Evolutionary conservation across 306 rosid species (phyloP).

Genomic region (Lupinus albus): DNA sequence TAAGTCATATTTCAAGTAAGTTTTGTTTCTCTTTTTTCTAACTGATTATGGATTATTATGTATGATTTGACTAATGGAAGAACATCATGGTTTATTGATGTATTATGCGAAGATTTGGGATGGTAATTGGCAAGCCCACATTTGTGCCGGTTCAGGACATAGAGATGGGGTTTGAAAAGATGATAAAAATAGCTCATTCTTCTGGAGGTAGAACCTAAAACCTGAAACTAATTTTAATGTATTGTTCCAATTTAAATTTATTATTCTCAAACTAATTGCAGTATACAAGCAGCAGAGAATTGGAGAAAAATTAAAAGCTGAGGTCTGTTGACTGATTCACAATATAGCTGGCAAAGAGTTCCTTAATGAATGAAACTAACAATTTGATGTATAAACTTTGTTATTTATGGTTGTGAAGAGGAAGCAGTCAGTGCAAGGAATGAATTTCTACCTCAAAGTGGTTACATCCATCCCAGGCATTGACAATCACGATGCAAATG

Average conservation of each 20-base stretch:
- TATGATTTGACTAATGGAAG: constrained; percentile 12
- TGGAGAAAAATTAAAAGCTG: constrained; percentile 65
- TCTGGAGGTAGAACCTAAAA: constrained; percentile 68
- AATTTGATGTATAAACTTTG: constrained; percentile 23
- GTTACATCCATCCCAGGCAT: constrained; percentile 77
- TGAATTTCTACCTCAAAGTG: constrained; percentile 69
- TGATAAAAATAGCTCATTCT: constrained; percentile 81
- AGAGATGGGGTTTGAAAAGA: constrained; percentile 96
- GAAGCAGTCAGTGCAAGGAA: constrained; percentile 72
- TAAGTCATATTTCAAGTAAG: constrained; percentile 80
- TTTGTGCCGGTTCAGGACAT: constrained; percentile 81
- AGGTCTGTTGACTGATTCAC: constrained; percentile 61
- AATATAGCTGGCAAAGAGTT: constrained; percentile 8
- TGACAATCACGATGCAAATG: constrained; percentile 80
- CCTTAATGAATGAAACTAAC: constrained; percentile 23
- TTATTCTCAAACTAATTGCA: constrained; percentile 44
- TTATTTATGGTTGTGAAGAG: constrained; percentile 59
- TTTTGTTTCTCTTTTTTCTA: constrained; percentile 33
- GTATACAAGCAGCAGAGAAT: constrained; percentile 77
- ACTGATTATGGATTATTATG: background rate
- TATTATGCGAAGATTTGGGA: constrained; percentile 54
- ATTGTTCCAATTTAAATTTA: constrained; percentile 31
- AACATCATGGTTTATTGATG: constrained; percentile 18
- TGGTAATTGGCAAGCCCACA: constrained; percentile 87
- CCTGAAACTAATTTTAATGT: constrained; percentile 22